These are phyloP conservation scores for Coemansia sp. DNA, from an alignment of 192 early-diverging fungal genomes.

Conservation along the genomic window DNA sequence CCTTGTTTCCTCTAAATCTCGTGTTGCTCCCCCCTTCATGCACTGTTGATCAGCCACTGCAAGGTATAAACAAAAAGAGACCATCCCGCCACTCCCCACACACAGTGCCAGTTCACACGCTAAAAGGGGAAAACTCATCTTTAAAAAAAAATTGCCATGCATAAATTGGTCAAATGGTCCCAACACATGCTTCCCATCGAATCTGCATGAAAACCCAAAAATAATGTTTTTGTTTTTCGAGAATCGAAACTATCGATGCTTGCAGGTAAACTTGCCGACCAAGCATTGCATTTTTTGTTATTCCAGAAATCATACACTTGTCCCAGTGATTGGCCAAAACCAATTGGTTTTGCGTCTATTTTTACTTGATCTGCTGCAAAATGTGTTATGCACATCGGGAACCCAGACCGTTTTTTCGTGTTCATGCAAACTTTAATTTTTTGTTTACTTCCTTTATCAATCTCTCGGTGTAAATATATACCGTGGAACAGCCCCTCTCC, in stretches of 20 bases:
- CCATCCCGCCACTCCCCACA: no score
- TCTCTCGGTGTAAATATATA: constrained; percentile 4
- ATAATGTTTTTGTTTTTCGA: neutral
- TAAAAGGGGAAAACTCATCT: no score
- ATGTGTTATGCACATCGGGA: neutral
- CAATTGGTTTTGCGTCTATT: neutral
- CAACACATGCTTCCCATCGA: no score
- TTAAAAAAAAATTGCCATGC: neutral
- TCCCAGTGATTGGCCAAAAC: neutral
- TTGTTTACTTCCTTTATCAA: neutral
- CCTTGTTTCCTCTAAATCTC: neutral
- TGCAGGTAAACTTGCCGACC: neutral
- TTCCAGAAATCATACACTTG: neutral
- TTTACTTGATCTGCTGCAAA: constrained; percentile 9
- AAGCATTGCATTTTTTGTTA: neutral
- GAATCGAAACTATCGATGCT: neutral
- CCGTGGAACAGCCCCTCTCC: no score
- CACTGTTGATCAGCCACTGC: neutral
- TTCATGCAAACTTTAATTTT: neutral
- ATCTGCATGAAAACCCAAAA: neutral
- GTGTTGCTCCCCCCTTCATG: neutral
- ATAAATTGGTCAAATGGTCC: no score
- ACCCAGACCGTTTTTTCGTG: neutral
- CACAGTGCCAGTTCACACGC: no score
- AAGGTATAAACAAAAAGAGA: neutral